Evolutionary conservation across 169 alveolate genomes (phyloP), one percentile per base, ranked within the genome.

Genomic region (Besnoitia besnoiti): DNA sequence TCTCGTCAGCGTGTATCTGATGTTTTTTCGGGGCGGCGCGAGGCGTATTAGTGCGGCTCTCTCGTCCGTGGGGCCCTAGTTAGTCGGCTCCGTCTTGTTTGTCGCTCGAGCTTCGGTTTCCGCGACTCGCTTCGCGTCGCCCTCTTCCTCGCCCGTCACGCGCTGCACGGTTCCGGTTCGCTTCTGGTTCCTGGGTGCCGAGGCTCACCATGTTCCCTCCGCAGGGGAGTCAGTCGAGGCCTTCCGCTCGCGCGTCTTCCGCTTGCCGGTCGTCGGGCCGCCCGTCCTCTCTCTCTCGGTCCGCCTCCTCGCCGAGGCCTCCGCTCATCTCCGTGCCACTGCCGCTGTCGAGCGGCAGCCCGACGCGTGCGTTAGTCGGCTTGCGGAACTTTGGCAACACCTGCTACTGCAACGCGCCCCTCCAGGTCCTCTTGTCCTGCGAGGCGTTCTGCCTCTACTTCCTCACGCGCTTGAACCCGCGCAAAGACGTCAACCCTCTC

Each of bases 321-420:
- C n/a, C n/a, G n/a, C 67, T 19, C 12, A 8, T 5, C 24, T 16
- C 30, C 67, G 33, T 55, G n/a, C 67, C n/a, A n/a, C n/a, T n/a
- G n/a, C n/a, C n/a, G n/a, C n/a, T n/a, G n/a, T n/a, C n/a, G n/a
- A 49, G 55, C 24, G 24, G 55, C 55, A 49, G 55, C 55, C 27
- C 1, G n/a, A n/a, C 80, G 42, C 62, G 62, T 0, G 80, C 80
- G 12, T 2, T 67, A 1, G 75, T 90, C 40, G 93, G 93, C 67
- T 33, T 90, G 40, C 40, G 37, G 80, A 90, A 90, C 75, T 73
- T 46, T 37, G 93, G 93, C 30, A 90, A 90, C 82, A 90, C 93
- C 67, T 90, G 93, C 46, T 90, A 90, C 90, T 90, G 93, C 75
- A 90, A 90, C 49, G 93, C 93, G 19, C 75, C 90, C 16, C 42